A percentile compares a stretch with the other conserved stretches of the same genome.
phyloP scores from a whole-genome alignment of 208 protist species.

The Tetramitus jugosus region DNA sequence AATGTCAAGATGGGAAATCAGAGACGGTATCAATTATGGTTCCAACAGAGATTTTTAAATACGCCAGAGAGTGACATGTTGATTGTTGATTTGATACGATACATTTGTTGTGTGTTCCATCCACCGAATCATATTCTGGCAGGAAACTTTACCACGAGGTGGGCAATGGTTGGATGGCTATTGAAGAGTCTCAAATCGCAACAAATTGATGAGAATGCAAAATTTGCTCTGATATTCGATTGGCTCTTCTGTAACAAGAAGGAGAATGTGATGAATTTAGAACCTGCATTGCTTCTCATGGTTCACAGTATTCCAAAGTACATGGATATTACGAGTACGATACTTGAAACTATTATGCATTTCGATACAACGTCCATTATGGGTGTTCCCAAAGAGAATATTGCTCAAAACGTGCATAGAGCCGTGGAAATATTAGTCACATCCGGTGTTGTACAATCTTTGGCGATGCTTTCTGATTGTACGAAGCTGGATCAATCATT shows the following conservation, averaged over 20 bases:
- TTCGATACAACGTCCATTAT: constrained; percentile 10
- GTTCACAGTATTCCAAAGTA: constrained; percentile 47
- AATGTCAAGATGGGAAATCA: constrained; percentile 50
- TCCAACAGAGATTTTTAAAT: constrained; percentile 35
- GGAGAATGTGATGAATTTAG: constrained; percentile 3
- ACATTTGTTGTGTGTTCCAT: constrained; percentile 47
- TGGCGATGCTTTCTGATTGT: neutral
- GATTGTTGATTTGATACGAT: constrained; percentile 48
- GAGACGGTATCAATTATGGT: constrained; percentile 53
- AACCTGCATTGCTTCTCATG: constrained; percentile 47
- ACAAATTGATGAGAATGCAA: constrained; percentile 26
- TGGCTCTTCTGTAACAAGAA: constrained; percentile 45
- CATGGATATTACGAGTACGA: constrained; percentile 36
- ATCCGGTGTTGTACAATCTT: neutral
- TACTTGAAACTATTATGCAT: constrained; percentile 37
- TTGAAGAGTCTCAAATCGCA: constrained; percentile 33
- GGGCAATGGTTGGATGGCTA: constrained; percentile 50
- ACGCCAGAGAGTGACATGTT: constrained; percentile 38
- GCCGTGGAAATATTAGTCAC: neutral
- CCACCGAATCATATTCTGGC: constrained; percentile 43
- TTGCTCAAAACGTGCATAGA: no score
- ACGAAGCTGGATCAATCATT: neutral
- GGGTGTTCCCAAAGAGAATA: neutral
- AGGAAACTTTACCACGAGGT: constrained; percentile 41
- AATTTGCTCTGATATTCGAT: constrained; percentile 45